Base-by-base conservation (phyloP, 352 stramenopile genomes). In the Globisporangium sylvaticum region DNA sequence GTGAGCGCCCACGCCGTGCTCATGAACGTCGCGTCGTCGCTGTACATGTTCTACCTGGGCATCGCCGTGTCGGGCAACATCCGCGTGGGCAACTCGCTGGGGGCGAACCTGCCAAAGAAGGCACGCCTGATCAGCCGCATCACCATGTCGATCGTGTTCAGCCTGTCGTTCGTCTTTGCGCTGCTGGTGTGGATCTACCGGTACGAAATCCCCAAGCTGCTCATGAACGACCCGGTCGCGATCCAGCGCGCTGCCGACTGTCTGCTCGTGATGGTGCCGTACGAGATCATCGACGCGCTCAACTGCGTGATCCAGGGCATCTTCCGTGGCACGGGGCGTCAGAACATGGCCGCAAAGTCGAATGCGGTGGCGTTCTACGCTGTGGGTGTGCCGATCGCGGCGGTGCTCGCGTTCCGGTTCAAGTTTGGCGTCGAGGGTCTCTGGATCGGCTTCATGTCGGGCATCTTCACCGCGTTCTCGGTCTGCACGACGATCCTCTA, bases 31-130 rank as follows among this genome's bases (percentile, higher is more conserved):
- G 76, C 77, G 59, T 84, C 74, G 25, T 67, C 88, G 65, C 68
- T 83, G 46, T 95, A 90, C 69, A 94, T 94, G 87, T 67, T 88
- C 2, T 94, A 90, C 68, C 55, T 89, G 22, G 88, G 86, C 5
- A 73, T 88, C 37, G 72, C 77, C 1, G 79, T 93, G 4, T 75
- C 84, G 8, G 79, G 72, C 20, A 95, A 86, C 64, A 80, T 95
- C 57, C 76, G 84, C 42, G 81, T 94, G 14, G 86, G 88, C 46
- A 93, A 94, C 60, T 84, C 76, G 7, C 69, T 95, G 0, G 88
- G 88, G 15, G 83, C 84, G 6, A 85, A 90, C 55, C 69, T 87
- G 22, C 71, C 82, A 12, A 74, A 77, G 27, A 73, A 81, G 32
- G 88, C 88, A 8, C 65, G 70, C 32, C 64, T 91, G 29, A 80